Evolutionary conservation across 2,329 filamentous ascomycete genomes (phyloP), one percentile per base, ranked within the genome.

Genomic region (Microsporum ferrugineum): DNA sequence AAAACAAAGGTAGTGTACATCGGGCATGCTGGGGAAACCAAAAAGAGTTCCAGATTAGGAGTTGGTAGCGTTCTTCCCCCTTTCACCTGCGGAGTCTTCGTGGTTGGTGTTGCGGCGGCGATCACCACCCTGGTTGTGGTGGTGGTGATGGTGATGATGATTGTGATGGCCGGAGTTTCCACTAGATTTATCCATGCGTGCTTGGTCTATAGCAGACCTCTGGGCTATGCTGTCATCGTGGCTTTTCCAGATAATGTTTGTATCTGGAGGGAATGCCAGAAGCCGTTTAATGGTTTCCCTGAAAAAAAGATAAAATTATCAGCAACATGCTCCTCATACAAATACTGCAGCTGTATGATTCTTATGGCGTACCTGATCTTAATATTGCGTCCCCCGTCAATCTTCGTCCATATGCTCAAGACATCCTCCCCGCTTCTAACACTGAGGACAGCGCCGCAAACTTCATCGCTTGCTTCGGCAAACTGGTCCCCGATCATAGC

Each of bases 151-250:
- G 51, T 71, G 69, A 49, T 72, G 70, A 53, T 59, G 57, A 12
- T 70, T 70, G 51, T 71, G 69, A 49, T 72, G 70, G 49, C 73
- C 72, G 55, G 70, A 65, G 45, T 69, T 67, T 10, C 70, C 63
- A 10, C 70, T 68, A 49, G 73, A 82, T 76, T 95, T 95, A 70
- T 96, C 91, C 67, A 92, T 89, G 64, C 91, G 88, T 61, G 89
- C 89, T 74, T 96, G 90, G 70, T 96, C 91, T 65, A 96, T 91
- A 23, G 89, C 89, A 34, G 87, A 88, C 67, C 91, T 85, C 77
- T 96, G 91, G 67, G 90, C 88, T 71, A 99, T 96, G 74, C 90
- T 96, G 65, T 92, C 89, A 71, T 96, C 91, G 74, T 99, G 94
- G 71, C 88, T 94, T 78, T 96, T 95, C 84, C 91, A 99, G 68